Evolutionary conservation across 225 moss, liverwort and hornwort genomes (phyloP).

Genomic region (Asterella californica): DNA sequence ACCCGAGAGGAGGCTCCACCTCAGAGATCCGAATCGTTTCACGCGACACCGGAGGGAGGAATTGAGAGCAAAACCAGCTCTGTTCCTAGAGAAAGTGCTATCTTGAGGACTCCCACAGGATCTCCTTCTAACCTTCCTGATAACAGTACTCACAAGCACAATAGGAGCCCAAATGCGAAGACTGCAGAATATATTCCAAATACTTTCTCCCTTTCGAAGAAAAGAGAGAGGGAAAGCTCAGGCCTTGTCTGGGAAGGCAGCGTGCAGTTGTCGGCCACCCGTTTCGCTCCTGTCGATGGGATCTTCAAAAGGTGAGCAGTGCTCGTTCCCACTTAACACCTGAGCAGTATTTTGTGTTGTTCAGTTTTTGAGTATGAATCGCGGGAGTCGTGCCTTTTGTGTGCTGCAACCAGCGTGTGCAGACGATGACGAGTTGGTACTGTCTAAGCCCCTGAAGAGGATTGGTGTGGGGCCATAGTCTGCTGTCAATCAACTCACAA

Average conservation of each 20-base stretch:
- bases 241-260: conserved; percentile 42
- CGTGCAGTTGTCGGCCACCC: conserved; percentile 33
- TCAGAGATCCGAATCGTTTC: conserved; percentile 43
- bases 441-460: no score
- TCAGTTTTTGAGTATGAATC: neutral
- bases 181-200: neutral
- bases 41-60: conserved; percentile 48
- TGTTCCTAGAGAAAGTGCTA: neutral
- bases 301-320: conserved; percentile 36
- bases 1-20: conserved; percentile 43
- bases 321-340: neutral
- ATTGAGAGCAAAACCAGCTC: conserved; percentile 11
- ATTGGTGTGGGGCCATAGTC: neutral
- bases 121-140: conserved; percentile 19
- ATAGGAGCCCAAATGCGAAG: conserved; percentile 35
- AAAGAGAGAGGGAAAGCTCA: conserved; percentile 35
- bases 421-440: no score
- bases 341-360: neutral
- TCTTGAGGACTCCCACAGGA: neutral
- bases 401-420: neutral
- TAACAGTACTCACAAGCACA: conserved; percentile 21
- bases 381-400: neutral
- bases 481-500: no score
- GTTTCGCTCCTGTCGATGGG: conserved; percentile 24
- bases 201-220: conserved; percentile 7